Percentiles rank a stretch among this genome's conserved stretches.
These are phyloP conservation scores for Phytophthora pinifolia DNA, from an alignment of 352 stramenopile species.

Conservation along the genomic window DNA sequence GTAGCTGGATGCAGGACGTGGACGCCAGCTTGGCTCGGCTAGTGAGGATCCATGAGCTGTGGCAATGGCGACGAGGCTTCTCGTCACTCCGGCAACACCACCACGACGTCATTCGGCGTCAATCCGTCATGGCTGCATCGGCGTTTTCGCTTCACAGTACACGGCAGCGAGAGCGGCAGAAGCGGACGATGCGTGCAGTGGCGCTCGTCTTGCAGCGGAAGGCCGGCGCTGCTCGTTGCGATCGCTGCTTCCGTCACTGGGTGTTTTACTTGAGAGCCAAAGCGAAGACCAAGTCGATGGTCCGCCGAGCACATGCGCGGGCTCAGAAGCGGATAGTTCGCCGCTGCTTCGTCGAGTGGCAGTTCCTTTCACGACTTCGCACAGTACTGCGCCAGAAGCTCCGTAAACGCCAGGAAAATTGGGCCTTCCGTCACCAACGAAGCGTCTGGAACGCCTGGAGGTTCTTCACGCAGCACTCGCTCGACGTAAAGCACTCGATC, in stretches of 20 bases:
- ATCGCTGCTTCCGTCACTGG: conserved; percentile 26
- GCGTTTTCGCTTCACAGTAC: conserved; percentile 32
- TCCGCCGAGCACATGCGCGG: conserved; percentile 4
- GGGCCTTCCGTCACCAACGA: conserved; percentile 8
- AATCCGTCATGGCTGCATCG: conserved; percentile 36
- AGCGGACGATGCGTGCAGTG: conserved; percentile 25
- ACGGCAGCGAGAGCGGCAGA: conserved; percentile 34
- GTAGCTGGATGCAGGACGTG: conserved; percentile 6
- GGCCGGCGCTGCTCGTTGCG: conserved; percentile 8
- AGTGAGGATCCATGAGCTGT: conserved; percentile 13
- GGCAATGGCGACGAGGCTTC: conserved; percentile 22
- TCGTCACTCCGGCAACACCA: conserved; percentile 26
- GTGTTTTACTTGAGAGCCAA: conserved; percentile 17
- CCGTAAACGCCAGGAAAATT: conserved; percentile 3
- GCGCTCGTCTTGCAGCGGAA: conserved; percentile 31
- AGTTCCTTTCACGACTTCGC: not conserved
- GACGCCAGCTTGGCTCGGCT: conserved; percentile 13
- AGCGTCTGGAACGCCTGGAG: conserved; percentile 15
- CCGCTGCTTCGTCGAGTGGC: conserved; percentile 19
- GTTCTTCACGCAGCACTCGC: conserved; percentile 12
- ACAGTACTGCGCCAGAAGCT: conserved; percentile 13
- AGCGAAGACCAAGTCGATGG: conserved; percentile 5
- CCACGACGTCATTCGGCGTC: conserved; percentile 23
- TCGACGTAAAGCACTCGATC: conserved; percentile 15
- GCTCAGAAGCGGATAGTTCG: conserved; percentile 7